Conservation (phyloP, 2,329 filamentous ascomycete species). For the Fusarium ramigenum region DNA sequence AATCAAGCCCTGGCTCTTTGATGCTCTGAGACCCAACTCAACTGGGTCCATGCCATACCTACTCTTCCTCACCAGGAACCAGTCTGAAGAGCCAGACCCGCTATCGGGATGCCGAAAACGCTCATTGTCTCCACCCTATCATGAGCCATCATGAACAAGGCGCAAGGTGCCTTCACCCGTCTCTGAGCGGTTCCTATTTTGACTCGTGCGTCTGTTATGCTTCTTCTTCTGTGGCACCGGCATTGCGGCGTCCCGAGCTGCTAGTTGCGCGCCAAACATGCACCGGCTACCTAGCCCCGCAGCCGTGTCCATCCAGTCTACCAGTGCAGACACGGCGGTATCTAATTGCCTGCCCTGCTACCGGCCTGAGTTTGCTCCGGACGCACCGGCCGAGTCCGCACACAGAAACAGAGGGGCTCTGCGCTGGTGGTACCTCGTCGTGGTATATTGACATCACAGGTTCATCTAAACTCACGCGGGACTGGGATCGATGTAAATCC, state of each 20-base stretch:
- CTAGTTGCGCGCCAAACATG: conserved; percentile 35
- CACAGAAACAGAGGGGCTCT: conserved; percentile 13
- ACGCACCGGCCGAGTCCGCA: conserved; percentile 36
- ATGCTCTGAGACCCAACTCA: conserved; percentile 18
- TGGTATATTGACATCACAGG: conserved; percentile 15
- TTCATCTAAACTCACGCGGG: not conserved
- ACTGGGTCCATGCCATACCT: conserved; percentile 23
- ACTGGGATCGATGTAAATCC: conserved; percentile 8
- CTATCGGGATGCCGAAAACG: conserved; percentile 38
- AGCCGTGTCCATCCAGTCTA: conserved; percentile 5
- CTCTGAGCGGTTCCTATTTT: conserved; percentile 25
- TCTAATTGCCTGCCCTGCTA: conserved; percentile 21
- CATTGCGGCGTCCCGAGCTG: conserved; percentile 37
- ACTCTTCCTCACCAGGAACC: conserved; percentile 31
- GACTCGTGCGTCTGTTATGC: conserved; percentile 36
- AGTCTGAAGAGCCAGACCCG: conserved; percentile 32
- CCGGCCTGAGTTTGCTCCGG: conserved; percentile 28
- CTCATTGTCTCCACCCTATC: conserved; percentile 24
- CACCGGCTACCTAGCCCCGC: conserved; percentile 31
- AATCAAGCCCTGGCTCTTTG: conserved; percentile 13
- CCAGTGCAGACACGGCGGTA: conserved; percentile 8
- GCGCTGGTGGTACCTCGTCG: not conserved
- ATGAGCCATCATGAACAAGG: conserved; percentile 2
- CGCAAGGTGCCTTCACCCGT: not conserved
- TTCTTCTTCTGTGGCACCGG: conserved; percentile 41